Evolutionary conservation across 108 stramenopile species (phyloP).

Genomic region (Cyclotella sp.): DNA sequence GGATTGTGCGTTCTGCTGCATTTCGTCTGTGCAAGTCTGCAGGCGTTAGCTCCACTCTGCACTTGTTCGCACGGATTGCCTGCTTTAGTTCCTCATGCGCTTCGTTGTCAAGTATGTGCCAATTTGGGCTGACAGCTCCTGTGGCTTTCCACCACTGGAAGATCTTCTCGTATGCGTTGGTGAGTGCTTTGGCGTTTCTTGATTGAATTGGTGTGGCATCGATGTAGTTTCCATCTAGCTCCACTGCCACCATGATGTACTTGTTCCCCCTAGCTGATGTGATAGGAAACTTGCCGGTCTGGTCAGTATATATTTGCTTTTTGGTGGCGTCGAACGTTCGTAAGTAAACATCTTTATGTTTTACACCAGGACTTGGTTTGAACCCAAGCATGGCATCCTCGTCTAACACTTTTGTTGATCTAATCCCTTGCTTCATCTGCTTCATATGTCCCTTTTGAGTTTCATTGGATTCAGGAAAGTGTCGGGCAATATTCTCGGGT

Average conservation of each 20-base stretch:
- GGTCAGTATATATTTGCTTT: slow-evolving; percentile 51
- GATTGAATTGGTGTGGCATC: slow-evolving; percentile 23
- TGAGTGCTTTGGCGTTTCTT: slow-evolving; percentile 21
- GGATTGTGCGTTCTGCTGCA: slow-evolving; percentile 63
- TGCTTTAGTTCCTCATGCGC: slow-evolving; percentile 10
- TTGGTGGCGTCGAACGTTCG: slow-evolving; percentile 16
- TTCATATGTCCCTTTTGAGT: slow-evolving; percentile 39
- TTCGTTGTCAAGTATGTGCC: slow-evolving; percentile 26
- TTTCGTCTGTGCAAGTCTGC: slow-evolving; percentile 46
- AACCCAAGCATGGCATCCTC: slow-evolving; percentile 5
- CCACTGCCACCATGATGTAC: slow-evolving; percentile 22
- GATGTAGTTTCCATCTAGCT: slow-evolving; percentile 34
- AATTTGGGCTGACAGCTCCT: slow-evolving; percentile 14
- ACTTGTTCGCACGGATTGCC: slow-evolving; percentile 13
- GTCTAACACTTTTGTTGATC: slow-evolving; percentile 22
- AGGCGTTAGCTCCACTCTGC: slow-evolving; percentile 44
- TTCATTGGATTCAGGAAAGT: slow-evolving; percentile 29
- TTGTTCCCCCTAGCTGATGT: slow-evolving; percentile 14
- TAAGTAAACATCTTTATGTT: slow-evolving; percentile 26
- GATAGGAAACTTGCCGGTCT: slow-evolving; percentile 26
- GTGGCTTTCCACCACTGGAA: slow-evolving; percentile 19
- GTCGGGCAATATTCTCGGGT: background rate
- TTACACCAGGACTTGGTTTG: background rate
- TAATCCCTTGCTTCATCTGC: slow-evolving; percentile 8
- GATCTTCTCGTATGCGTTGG: slow-evolving; percentile 20